A percentile compares a stretch with the other conserved stretches of the same genome.
Conservation (phyloP, 768 basidiomycete species). For the Clitopilus hobsonii region DNA sequence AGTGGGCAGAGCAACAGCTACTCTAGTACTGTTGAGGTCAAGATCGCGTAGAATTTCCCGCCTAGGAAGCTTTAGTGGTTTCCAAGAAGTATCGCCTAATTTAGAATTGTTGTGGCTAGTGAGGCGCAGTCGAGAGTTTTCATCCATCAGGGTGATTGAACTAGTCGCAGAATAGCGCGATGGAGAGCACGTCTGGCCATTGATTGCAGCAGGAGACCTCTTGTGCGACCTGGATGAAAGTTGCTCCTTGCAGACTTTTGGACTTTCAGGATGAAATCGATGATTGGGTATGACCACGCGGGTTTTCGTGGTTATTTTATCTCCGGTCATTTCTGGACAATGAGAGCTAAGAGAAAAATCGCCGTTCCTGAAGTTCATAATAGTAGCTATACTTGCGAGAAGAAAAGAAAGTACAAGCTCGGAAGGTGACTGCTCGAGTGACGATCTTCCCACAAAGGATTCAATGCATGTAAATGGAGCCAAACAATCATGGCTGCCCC, state of each 20-base stretch:
- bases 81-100: too few species aligned
- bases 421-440: too few species aligned
- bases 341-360: background rate
- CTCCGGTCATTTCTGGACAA: background rate
- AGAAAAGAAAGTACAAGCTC: too few species aligned
- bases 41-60: background rate
- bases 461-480: too few species aligned
- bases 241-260: background rate
- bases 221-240: background rate
- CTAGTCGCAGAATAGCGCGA: background rate
- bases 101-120: too few species aligned
- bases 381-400: too few species aligned
- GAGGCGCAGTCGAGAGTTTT: background rate
- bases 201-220: background rate
- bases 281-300: background rate
- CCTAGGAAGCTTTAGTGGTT: too few species aligned
- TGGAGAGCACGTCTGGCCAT: background rate
- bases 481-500: slow-evolving; percentile 40
- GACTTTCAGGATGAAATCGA: background rate
- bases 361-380: background rate
- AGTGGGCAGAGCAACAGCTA: background rate
- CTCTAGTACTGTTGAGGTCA: background rate
- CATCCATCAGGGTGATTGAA: background rate
- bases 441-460: too few species aligned
- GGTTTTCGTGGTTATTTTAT: background rate